Base-by-base conservation (phyloP, 805 yeast species). In the Starmerella tilneyi region DNA sequence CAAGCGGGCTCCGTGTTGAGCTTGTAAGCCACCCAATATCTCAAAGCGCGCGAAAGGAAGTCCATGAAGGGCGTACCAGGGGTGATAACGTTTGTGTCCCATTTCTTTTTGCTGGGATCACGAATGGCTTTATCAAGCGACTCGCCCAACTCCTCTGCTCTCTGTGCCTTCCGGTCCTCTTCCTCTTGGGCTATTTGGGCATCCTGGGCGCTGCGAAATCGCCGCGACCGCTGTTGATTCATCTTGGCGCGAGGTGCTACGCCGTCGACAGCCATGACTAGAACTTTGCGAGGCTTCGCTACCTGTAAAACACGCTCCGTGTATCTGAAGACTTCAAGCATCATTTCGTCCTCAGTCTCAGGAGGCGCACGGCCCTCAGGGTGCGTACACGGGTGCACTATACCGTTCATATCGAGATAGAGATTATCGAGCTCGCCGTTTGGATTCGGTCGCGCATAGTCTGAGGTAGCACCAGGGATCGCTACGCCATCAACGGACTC, bases 61-160 rank as follows among this genome's bases (percentile, higher is more conserved):
- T 82, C 89, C 99, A 92, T 92, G 56, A 92, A 92, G 21, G 95
- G 96, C 0, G 99, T 92, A 48, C 99, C 99, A 4, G 99, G 99
- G 2, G 99, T 92, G 58, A 92, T 92, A 9, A 94, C 89, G 59
- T 92, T 92, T 19, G 94, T 78, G 67, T 92, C 99, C 94, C 96
- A 89, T 7, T 81, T 74, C 59, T 78, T 79, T 57, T 83, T 81
- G 26, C 74, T 74, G 22, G 84, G 70, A 1, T 79, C 80, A 57
- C 82, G 80, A 30, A 74, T 74, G 22, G 84, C 70, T 11, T 76
- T 81, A 56, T 88, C 96, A 41, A 88, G 81, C 26, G 70, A 54
- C 58, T 83, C 83, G 43, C 96, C 89, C 43, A 81, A 63, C 52
- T 76, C 81, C 54, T 72, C 71, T 50, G 78, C 81, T 3, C 43